Evolutionary conservation across 495 filamentous ascomycete genomes (phyloP), one percentile per base, ranked within the genome.

Genomic region (Daldinia bambusicola): DNA sequence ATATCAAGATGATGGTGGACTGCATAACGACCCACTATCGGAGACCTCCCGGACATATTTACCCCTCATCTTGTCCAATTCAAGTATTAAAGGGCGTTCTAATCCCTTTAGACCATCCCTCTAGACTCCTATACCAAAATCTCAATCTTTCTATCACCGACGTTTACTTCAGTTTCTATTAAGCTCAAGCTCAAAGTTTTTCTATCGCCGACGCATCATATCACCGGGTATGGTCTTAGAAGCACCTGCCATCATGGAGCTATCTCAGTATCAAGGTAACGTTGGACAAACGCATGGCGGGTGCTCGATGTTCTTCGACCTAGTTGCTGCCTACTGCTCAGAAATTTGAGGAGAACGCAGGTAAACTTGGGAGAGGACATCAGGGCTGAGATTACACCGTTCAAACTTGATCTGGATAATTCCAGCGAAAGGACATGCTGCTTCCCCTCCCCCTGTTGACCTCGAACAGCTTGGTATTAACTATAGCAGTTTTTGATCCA

Each of bases 361-460:
- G 26, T 31, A 58, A 69, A 66, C 36, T 38, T 51, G 61, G 36
- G 61, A 68, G 55, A 72, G 77, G 18, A 36, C 61, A 37, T 73
- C 52, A 69, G 70, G 70, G 70, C 70, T 73, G 70, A 73, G 70
- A 73, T 73, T 73, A 73, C 62, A 73, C 70, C 70, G 70, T 73
- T 73, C 69, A 79, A 90, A 91, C 89, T 90, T 91, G 89, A 91
- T 90, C 89, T 90, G 88, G 89, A 90, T 89, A 91, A 91, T 91
- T 86, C 89, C 88, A 90, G 89, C 89, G 89, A 89, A 91, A 90
- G 89, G 86, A 91, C 86, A 88, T 90, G 89, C 89, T 87, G 86
- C 83, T 86, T 87, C 80, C 79, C 82, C 80, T 74, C 78, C 73
- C 74, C 63, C 34, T 36, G 70, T 32, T 75, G 69, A 56, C 58